Conservation (phyloP, 164 flowering plant genomes). For the Umbellularia californica region DNA sequence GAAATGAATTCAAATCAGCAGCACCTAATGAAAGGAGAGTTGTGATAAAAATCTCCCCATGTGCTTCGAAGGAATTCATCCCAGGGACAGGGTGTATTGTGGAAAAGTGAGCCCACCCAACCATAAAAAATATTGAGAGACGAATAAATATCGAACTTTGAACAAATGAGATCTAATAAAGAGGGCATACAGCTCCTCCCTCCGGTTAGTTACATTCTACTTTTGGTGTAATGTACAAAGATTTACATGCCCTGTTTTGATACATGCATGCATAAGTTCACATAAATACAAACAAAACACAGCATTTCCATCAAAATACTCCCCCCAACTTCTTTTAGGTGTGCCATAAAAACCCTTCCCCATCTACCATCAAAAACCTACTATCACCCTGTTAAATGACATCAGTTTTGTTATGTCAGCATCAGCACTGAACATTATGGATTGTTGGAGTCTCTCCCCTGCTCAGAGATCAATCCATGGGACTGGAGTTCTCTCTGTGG, state of each 20-base stretch:
- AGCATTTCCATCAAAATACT: neutral
- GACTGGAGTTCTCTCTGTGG: neutral
- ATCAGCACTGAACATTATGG: neutral
- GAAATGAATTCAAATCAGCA: no score
- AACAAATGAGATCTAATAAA: no score
- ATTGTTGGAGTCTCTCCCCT: neutral
- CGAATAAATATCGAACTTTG: no score
- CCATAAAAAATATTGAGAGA: no score
- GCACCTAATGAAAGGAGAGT: no score
- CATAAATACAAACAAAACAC: neutral
- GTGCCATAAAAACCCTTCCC: no score
- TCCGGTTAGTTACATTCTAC: neutral
- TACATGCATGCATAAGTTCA: neutral
- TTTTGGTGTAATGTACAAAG: neutral
- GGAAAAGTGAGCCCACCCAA: no score
- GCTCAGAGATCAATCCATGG: neutral
- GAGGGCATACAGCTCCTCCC: neutral
- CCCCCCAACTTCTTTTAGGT: neutral
- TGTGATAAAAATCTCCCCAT: no score
- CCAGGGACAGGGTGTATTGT: no score
- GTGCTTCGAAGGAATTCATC: no score
- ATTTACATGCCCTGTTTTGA: conserved; percentile 1
- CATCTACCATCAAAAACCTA: no score
- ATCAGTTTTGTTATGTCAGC: neutral
- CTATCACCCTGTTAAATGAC: neutral